Percentiles rank a stretch among this genome's conserved stretches.
phyloP scores from a whole-genome alignment of 306 rosid genomes.

The Clitoria ternatea region DNA sequence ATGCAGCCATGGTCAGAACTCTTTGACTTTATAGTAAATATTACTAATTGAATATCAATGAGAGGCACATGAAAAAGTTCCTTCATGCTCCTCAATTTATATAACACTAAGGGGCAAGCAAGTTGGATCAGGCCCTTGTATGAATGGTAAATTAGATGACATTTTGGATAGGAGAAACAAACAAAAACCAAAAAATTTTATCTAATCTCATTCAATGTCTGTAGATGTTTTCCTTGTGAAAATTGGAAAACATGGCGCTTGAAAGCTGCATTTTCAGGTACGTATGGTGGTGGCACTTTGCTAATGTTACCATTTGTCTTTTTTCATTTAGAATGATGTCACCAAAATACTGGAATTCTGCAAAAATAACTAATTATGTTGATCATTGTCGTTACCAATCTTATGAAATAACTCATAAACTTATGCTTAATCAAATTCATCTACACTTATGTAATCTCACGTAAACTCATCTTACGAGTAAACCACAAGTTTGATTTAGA shows the following conservation, averaged over 20 bases:
- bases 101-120: not conserved
- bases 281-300: constrained; percentile 50
- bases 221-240: constrained; percentile 29
- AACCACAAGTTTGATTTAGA: too few species aligned
- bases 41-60: constrained; percentile 8
- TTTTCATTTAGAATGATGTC: constrained; percentile 39
- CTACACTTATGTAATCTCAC: too few species aligned
- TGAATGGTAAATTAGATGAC: constrained; percentile 16
- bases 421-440: too few species aligned
- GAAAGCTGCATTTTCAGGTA: constrained; percentile 55
- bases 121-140: not conserved
- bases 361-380: not conserved
- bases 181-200: constrained; percentile 41
- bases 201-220: constrained; percentile 15
- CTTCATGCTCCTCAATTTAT: constrained; percentile 48
- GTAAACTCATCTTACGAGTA: too few species aligned
- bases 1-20: constrained; percentile 72
- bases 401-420: too few species aligned
- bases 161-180: constrained; percentile 41
- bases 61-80: constrained; percentile 34
- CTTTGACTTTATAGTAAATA: not conserved
- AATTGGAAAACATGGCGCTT: constrained; percentile 42
- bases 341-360: not conserved
- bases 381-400: too few species aligned
- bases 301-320: constrained; percentile 35